Evolutionary conservation across 495 filamentous ascomycete genomes (phyloP), one percentile per base, ranked within the genome.

Genomic region (Trichoderma orchidacearum): DNA sequence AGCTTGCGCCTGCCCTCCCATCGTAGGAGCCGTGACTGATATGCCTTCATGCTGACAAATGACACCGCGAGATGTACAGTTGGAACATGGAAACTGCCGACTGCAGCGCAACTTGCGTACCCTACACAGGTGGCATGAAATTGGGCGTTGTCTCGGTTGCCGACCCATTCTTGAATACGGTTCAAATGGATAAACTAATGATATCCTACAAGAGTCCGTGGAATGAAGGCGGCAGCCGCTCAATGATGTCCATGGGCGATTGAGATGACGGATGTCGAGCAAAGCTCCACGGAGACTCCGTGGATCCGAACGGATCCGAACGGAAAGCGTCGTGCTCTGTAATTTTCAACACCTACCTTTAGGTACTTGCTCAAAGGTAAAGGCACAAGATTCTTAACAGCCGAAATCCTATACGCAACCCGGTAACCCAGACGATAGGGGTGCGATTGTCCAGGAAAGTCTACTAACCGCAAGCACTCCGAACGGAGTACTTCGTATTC

Each of bases 41-140:
- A 36, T 41, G 23, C 30, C 25, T 56, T 62, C 64, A 30, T 62
- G 38, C 12, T 60, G 51, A 52, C 64, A 67, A 1, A 25, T 25
- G 13, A 63, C 57, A 12, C 63, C 63, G 7, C 65, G 61, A 48
- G 62, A 62, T 15, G 57, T 53, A 53, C 65, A 68, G 36, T 68
- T 68, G 15, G 63, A 58, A 41, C 65, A 68, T n/a, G 65, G 65
- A 12, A 56, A 51, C 34, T 57, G 51, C 58, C 65, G 29, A 51
- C 58, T 62, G 56, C 65, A 67, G 29, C 65, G 63, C 5, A 67
- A 61, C 38, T 67, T 67, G 30, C 65, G 57, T 25, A 57, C 17
- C 53, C 60, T 50, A 53, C 60, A 61, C 35, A 60, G 57, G 31
- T 41, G 45, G 51, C 60, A 62, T 4, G 60, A 62, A 48, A 48